Conservation (phyloP, 495 filamentous ascomycete species). For the Cetradonia linearis region DNA sequence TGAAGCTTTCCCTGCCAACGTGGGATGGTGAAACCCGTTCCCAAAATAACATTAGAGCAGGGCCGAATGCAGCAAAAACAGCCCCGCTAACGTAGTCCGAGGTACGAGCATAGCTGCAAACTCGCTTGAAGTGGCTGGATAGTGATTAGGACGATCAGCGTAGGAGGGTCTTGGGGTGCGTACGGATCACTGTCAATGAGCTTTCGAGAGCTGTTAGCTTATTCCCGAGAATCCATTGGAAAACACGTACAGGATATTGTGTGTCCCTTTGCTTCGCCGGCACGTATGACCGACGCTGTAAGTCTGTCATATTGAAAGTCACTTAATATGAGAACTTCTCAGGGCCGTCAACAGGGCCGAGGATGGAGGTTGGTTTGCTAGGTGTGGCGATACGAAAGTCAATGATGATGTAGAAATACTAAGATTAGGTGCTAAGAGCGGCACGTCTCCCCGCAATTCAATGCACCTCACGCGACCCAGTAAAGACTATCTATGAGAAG, state of each 20-base stretch:
- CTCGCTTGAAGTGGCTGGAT: slow-evolving; percentile 79
- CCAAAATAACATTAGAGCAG: slow-evolving; percentile 62
- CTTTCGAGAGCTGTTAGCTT: slow-evolving; percentile 39
- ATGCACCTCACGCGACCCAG: neutral
- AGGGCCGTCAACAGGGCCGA: neutral
- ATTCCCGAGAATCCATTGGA: neutral
- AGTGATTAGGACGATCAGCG: slow-evolving; percentile 25
- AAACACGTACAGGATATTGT: slow-evolving; percentile 63
- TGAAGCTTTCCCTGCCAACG: slow-evolving; percentile 68
- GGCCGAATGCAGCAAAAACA: slow-evolving; percentile 54
- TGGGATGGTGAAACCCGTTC: slow-evolving; percentile 74
- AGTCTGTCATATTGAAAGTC: slow-evolving; percentile 46
- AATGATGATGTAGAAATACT: neutral
- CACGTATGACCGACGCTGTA: slow-evolving; percentile 49
- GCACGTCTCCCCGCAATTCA: neutral
- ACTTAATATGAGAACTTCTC: neutral
- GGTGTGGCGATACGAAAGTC: neutral
- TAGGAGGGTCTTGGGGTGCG: slow-evolving; percentile 29
- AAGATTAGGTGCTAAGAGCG: neutral
- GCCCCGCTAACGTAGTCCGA: slow-evolving; percentile 69
- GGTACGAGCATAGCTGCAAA: slow-evolving; percentile 71
- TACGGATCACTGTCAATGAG: slow-evolving; percentile 98
- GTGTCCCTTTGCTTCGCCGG: slow-evolving; percentile 65
- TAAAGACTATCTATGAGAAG: neutral
- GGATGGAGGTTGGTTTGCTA: too few species aligned